Base-by-base conservation (phyloP, 2,329 filamentous ascomycete genomes). In the Teratosphaeria pseudoeucalypti region DNA sequence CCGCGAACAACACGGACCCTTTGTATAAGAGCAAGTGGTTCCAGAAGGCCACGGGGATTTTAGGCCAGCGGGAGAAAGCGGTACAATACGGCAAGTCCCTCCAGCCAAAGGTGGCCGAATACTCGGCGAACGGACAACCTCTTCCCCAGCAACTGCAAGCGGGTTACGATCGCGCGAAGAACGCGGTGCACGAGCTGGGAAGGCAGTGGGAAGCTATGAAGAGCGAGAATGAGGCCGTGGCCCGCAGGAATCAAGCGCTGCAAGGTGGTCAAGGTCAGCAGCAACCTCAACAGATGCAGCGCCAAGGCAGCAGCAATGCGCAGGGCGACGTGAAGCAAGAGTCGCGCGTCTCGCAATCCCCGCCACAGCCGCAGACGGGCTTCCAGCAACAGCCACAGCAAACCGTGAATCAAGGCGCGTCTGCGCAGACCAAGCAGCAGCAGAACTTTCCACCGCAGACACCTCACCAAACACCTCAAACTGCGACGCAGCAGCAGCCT, bases 401-500 rank as follows among this genome's bases (percentile, higher is more conserved):
- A 47, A 23, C 23, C 19, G 57, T 60, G 52, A 64, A 63, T 34
- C 63, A 63, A 52, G 57, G 56, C 52, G 62, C 61, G 43, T 61
- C 65, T 60, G 26, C 57, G 10, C 63, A 52, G 58, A 63, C 60
- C 58, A 60, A 71, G 54, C 65, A 71, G 56, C 63, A 65, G 26
- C 63, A 67, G 52, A 62, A 64, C 43, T 62, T 26, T 47, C 27
- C 34, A 19, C 23, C 47, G 16, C 70, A 71, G 58, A 73, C 73
- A 61, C 70, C 71, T 58, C 72, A 71, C 55, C 62, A 60, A 26
- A 62, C 68, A 23, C 59, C 61, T 26, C 62, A 66, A 56, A 60
- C 65, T 37, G 66, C 66, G 57, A 57, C 58, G 27, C 71, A 73
- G 62, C 68, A 70, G 53, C 65, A 66, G 14, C 62, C 60, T 32